Base-by-base conservation (phyloP, 1,139 yeast genomes). In the Pneumocystis canis region DNA sequence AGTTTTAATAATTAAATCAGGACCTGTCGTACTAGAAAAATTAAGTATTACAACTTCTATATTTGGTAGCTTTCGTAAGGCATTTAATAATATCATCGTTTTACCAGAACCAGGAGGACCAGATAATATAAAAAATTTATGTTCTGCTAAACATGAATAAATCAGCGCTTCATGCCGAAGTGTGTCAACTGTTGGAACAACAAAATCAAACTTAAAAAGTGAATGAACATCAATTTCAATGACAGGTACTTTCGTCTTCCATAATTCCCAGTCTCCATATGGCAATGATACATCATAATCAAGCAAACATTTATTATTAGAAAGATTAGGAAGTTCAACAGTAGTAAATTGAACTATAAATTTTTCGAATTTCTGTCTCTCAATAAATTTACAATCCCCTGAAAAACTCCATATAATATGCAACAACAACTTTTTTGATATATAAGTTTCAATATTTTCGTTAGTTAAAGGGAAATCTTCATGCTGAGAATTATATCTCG, bases 31-130 rank as follows among this genome's bases (percentile, higher is more conserved):
- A 66, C 87, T 88, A 1, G 96, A 88, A 70, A 90, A 89, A 70
- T 89, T 90, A 68, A 92, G 74, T 1, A 89, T 82, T 1, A 84
- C 78, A 5, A 88, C 76, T 54, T 84, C 87, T 65, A 83, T 76
- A 33, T 79, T 77, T 0, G 84, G 80, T 0, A 85, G 78, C 63
- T 78, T 79, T 61, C 87, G 76, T 59, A 92, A 73, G 0, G 89
- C 84, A 63, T 85, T 83, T 67, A 87, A 79, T 35, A 92, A 74
- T 0, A 92, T 84, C 97, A 90, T 90, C 0, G 97, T 90, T 71
- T 92, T 92, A 66, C 98, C 98, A 0, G 96, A 86, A 2, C 98
- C 98, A 0, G 98, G 97, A 0, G 97, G 97, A 4, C 98, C 98
- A 74, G 96, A 89, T 40, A 92, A 77, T 39, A 92, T 76, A 31